Evolutionary conservation across 192 early-diverging fungal genomes (phyloP), one percentile per base, ranked within the genome.

Genomic region (Coemansia javaensis): DNA sequence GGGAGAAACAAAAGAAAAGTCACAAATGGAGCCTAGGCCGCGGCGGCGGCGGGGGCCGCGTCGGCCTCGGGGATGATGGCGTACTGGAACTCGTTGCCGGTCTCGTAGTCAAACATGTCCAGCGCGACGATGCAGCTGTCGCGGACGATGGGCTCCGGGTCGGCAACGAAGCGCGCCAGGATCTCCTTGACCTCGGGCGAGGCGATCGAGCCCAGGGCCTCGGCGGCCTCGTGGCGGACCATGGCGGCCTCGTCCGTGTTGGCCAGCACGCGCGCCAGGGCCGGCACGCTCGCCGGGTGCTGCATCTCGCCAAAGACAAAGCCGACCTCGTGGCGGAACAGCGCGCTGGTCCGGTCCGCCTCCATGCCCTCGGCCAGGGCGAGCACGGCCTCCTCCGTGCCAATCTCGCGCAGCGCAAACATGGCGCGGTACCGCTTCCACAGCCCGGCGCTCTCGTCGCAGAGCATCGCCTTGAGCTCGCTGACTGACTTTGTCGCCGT

Each of bases 271-370:
- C 85, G 80, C 9, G 83, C 77, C 32, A 98, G 76, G 7, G 89
- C 79, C 23, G 93, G 92, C 0, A 98, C 89, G 18, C 83, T 82
- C 5, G 87, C 92, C 22, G 85, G 85, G 53, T 92, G 90, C 77
- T 94, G 93, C 82, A 98, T 82, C 66, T 98, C 92, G 43, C 95
- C 95, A 79, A 98, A 98, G 12, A 98, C 87, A 65, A 90, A 98
- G 21, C 91, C 90, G 30, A 88, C 90, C 63, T 98, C 94, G 49
- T 98, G 94, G 45, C 92, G 73, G 74, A 98, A 98, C 47, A 98
- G 55, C 22, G 90, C 80, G 23, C 79, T 80, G 5, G 72, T 82
- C 55, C 75, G 81, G 14, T 81, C 77, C 16, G 85, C 88, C 34
- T 84, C 77, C 41, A 97, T 85, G 16, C 91, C 95, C 45, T 87